Conservation (phyloP, 2,329 filamentous ascomycete species). For the Amphichorda felina region DNA sequence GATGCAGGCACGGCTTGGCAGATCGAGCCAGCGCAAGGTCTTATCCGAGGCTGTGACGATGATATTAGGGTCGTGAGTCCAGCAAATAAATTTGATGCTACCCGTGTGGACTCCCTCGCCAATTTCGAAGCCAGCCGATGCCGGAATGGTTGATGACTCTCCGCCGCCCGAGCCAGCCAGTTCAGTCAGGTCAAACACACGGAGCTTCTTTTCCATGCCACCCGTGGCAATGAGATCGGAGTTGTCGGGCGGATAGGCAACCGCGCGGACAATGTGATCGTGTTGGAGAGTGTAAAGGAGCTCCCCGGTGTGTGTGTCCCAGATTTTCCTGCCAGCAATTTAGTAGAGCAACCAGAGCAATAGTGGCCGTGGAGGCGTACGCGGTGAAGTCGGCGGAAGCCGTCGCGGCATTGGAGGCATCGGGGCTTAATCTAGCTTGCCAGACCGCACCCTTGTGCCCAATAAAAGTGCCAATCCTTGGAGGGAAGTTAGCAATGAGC, state of each 20-base stretch:
- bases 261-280: conserved; percentile 86
- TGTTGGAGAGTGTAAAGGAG: conserved; percentile 79
- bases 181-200: conserved; percentile 77
- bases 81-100: conserved; percentile 93
- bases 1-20: conserved; percentile 64
- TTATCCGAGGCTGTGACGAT: conserved; percentile 89
- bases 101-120: conserved; percentile 72
- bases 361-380: conserved; percentile 33
- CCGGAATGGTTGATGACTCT: conserved; percentile 34
- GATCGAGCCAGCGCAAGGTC: conserved; percentile 87
- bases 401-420: conserved; percentile 80
- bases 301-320: conserved; percentile 94
- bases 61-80: conserved; percentile 79
- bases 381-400: conserved; percentile 94
- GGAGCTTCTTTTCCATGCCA: conserved; percentile 91
- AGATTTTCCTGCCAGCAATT: conserved; percentile 63
- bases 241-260: conserved; percentile 76
- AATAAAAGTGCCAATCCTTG: conserved; percentile 94
- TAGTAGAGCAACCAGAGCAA: neutral
- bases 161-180: conserved; percentile 28
- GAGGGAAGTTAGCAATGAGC: conserved; percentile 28
- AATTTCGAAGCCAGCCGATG: conserved; percentile 70
- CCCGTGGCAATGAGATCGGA: conserved; percentile 84
- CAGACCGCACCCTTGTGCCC: conserved; percentile 98
- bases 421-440: conserved; percentile 83